These are phyloP conservation scores for Ceratocystis alfenasii DNA, from an alignment of 2,329 filamentous ascomycete genomes.

Conservation along the genomic window DNA sequence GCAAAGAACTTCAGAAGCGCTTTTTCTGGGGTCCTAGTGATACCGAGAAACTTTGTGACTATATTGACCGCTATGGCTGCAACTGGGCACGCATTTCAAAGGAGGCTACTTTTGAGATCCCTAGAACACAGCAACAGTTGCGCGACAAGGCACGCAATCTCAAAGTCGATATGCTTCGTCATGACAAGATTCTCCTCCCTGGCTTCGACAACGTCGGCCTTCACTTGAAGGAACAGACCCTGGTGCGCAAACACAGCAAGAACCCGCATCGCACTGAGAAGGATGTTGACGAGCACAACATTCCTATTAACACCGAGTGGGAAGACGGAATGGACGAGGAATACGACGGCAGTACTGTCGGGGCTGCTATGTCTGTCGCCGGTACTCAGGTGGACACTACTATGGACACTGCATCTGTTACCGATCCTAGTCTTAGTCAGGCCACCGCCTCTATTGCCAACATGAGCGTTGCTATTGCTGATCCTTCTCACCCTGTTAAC, in stretches of 20 bases:
- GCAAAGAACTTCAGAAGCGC: slow-evolving; percentile 21
- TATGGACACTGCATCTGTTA: slow-evolving; percentile 19
- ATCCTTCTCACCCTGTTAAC: slow-evolving; percentile 14
- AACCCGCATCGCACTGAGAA: slow-evolving; percentile 40
- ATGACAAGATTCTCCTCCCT: slow-evolving; percentile 35
- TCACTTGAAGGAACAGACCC: slow-evolving; percentile 38
- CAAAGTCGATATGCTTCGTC: slow-evolving; percentile 41
- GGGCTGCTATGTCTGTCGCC: not conserved
- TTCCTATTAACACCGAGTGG: slow-evolving; percentile 31
- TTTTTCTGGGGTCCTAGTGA: slow-evolving; percentile 25
- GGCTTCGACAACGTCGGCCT: slow-evolving; percentile 41
- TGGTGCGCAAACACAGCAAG: slow-evolving; percentile 33
- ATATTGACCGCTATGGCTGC: slow-evolving; percentile 22
- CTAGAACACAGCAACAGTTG: slow-evolving; percentile 43
- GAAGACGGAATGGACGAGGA: slow-evolving; percentile 21
- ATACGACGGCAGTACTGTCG: slow-evolving; percentile 13
- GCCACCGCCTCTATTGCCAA: slow-evolving; percentile 14
- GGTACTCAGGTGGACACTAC: not conserved
- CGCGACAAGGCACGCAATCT: slow-evolving; percentile 48
- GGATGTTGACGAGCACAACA: slow-evolving; percentile 34
- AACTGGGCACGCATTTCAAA: slow-evolving; percentile 23
- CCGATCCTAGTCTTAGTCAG: slow-evolving; percentile 18
- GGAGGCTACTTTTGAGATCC: slow-evolving; percentile 23
- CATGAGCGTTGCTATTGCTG: slow-evolving; percentile 12
- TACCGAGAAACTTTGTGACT: slow-evolving; percentile 18